Conservation (phyloP, 306 rosid genomes). For the Vigna nakashimae region DNA sequence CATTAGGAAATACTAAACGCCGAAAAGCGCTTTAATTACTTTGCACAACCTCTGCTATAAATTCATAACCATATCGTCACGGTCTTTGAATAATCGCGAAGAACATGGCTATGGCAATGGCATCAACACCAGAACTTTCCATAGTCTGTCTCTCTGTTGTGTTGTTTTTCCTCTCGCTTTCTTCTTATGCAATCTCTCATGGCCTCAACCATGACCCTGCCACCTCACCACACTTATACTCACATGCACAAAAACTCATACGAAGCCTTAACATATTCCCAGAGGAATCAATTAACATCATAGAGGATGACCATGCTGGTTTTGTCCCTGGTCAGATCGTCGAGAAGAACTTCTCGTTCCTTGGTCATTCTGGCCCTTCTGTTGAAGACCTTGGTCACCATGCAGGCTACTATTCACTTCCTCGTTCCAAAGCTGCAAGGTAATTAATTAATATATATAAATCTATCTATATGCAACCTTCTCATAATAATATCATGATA, state of each 20-base stretch:
- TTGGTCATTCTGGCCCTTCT: constrained; percentile 54
- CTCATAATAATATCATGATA: no score
- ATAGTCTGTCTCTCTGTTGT: constrained; percentile 39
- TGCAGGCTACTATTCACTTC: constrained; percentile 84
- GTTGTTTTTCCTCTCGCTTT: constrained; percentile 43
- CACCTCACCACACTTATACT: neutral
- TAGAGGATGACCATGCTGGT: constrained; percentile 19
- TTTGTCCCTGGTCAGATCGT: constrained; percentile 55
- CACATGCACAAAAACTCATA: constrained; percentile 71
- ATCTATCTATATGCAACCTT: no score
- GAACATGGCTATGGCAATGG: constrained; percentile 46
- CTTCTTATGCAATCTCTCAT: constrained; percentile 37
- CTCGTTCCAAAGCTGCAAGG: constrained; percentile 79
- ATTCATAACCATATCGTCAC: constrained; percentile 38
- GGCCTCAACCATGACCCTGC: neutral
- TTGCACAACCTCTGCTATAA: constrained; percentile 42
- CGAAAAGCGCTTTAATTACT: neutral
- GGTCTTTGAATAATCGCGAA: constrained; percentile 13
- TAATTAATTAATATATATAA: constrained; percentile 38
- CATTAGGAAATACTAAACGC: no score
- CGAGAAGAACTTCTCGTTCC: constrained; percentile 63
- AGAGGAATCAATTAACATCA: constrained; percentile 57
- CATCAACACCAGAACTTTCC: constrained; percentile 42
- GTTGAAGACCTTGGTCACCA: constrained; percentile 79
- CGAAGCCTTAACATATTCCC: constrained; percentile 74